phyloP scores from a whole-genome alignment of 352 stramenopile genomes.

The Nothophytophthora sp. region DNA sequence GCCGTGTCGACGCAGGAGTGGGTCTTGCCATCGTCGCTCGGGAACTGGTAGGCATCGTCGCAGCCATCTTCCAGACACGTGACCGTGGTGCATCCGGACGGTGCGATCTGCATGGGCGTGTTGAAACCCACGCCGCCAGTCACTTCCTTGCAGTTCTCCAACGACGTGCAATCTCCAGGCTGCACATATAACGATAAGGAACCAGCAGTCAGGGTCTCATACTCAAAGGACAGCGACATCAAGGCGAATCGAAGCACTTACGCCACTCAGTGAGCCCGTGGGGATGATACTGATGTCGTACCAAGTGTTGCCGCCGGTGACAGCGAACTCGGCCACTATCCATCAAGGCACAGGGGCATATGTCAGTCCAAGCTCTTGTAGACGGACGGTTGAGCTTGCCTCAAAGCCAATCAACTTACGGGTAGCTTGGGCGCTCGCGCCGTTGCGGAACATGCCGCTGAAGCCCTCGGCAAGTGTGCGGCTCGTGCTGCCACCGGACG shows the following conservation, averaged over 20 bases:
- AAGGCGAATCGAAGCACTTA: constrained; percentile 5
- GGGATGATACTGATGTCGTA: constrained; percentile 63
- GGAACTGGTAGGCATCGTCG: constrained; percentile 57
- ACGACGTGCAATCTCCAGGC: constrained; percentile 36
- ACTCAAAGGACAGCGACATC: no score
- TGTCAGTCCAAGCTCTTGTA: no score
- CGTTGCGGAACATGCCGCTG: constrained; percentile 68
- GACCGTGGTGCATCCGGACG: constrained; percentile 40
- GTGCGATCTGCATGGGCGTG: constrained; percentile 47
- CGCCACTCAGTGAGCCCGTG: constrained; percentile 28
- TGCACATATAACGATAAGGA: no score
- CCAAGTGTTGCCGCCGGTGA: constrained; percentile 31
- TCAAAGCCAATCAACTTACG: constrained; percentile 11
- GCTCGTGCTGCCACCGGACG: constrained; percentile 28
- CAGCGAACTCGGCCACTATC: constrained; percentile 47
- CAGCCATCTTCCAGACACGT: constrained; percentile 44
- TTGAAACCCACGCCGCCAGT: constrained; percentile 58
- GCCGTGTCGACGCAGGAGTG: constrained; percentile 44
- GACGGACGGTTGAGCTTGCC: not conserved
- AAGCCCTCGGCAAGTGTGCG: constrained; percentile 37
- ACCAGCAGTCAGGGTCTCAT: not conserved
- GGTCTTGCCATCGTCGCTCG: constrained; percentile 50
- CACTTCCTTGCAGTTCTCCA: constrained; percentile 36
- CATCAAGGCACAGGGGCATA: constrained; percentile 1
- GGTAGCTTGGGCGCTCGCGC: constrained; percentile 42